phyloP scores from a whole-genome alignment of 345 rosid genomes.

The Barbarea vulgaris region DNA sequence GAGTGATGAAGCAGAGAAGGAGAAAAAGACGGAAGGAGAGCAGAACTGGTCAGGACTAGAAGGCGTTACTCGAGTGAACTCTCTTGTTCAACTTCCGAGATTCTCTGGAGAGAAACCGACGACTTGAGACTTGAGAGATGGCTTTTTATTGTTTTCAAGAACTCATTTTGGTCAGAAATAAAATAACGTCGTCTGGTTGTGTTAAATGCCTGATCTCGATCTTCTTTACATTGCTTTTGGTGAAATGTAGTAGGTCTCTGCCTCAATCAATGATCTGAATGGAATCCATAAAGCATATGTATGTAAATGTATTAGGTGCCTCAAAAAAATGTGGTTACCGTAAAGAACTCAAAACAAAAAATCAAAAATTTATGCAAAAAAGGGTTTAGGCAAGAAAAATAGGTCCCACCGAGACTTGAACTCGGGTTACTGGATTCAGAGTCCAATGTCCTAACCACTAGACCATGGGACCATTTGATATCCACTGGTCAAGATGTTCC shows the following conservation, averaged over 20 bases:
- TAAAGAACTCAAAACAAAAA: neutral
- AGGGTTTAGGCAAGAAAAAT: neutral
- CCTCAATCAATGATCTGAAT: neutral
- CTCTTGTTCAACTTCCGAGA: slow-evolving; percentile 97
- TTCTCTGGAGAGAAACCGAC: slow-evolving; percentile 70
- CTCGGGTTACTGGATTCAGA: slow-evolving; percentile 98
- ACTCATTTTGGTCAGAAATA: slow-evolving; percentile 27
- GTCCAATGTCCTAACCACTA: slow-evolving; percentile 96
- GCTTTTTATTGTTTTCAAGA: slow-evolving; percentile 24
- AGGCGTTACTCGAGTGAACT: slow-evolving; percentile 96
- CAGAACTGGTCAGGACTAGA: slow-evolving; percentile 93
- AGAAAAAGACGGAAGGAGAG: slow-evolving; percentile 53
- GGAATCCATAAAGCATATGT: slow-evolving; percentile 20
- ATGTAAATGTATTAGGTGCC: slow-evolving; percentile 28
- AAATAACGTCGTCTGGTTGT: slow-evolving; percentile 24
- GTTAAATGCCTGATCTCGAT: neutral
- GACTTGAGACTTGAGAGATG: slow-evolving; percentile 43
- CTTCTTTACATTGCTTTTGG: neutral
- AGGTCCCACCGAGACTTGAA: slow-evolving; percentile 97
- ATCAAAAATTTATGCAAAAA: neutral
- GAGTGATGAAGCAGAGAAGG: slow-evolving; percentile 44
- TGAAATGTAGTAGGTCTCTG: neutral
- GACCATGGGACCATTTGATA: slow-evolving; percentile 43
- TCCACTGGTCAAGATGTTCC: rapidly evolving
- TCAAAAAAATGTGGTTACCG: neutral